phyloP scores from a whole-genome alignment of 495 filamentous ascomycete genomes.

The Aspergillus affinis region DNA sequence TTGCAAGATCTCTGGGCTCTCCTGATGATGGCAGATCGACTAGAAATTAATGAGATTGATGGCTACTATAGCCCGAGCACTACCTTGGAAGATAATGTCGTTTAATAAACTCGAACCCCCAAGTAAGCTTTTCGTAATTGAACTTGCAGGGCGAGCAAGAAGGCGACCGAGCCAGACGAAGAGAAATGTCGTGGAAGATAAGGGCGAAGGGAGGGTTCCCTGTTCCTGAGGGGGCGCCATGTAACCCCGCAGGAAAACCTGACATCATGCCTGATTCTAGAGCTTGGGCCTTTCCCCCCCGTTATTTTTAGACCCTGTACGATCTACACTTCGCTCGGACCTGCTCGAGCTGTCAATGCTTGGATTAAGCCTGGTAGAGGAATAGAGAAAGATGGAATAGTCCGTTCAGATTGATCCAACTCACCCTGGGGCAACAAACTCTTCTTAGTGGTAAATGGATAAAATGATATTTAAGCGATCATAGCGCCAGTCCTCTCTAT shows the following conservation, averaged over 20 bases:
- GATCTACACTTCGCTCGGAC: neutral
- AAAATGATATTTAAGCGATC: neutral
- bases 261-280: conserved; percentile 21
- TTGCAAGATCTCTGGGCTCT: neutral
- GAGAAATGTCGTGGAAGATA: conserved; percentile 6
- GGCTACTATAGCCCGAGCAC: neutral
- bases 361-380: too few species aligned
- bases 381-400: too few species aligned
- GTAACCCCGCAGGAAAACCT: conserved; percentile 23
- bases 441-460: too few species aligned
- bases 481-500: conserved; percentile 11
- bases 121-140: neutral
- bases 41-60: neutral
- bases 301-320: neutral
- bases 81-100: neutral
- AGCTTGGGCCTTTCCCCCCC: neutral
- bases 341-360: too few species aligned
- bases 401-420: too few species aligned
- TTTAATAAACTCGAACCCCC: neutral
- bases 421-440: too few species aligned
- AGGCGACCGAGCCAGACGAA: neutral
- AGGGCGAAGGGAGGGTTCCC: conserved; percentile 13
- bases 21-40: too few species aligned
- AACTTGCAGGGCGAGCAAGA: neutral
- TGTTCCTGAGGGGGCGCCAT: conserved; percentile 18